Evolutionary conservation across 2,329 filamentous ascomycete species (phyloP), one percentile per base, ranked within the genome.

Genomic region (Pestalotiopsis sp.): DNA sequence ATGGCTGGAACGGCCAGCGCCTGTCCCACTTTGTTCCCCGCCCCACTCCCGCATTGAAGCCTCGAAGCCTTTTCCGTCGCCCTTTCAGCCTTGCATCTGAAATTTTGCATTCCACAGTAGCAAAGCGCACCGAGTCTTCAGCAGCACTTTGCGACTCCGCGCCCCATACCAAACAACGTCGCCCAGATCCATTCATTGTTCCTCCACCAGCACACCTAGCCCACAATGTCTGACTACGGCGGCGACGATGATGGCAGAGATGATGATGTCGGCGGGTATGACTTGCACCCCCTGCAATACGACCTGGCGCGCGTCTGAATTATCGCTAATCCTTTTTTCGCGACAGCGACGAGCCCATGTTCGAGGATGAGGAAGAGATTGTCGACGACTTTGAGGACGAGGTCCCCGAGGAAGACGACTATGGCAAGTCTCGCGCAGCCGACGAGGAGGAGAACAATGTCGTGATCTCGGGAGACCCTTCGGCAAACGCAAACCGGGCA

Each of bases 301-400:
- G 13, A 20, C n/a, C 57, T 52, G 62, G 71, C 69, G 65, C 71
- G 68, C 63, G 69, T 58, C 66, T 71, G 66, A 72, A 73, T 69
- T 70, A 70, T 69, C 58, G 68, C 64, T 71, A 68, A 48, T 70
- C 71, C 71, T 70, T 74, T 70, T 74, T 9, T 83, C 85, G 71
- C 61, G 71, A 74, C 75, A 91, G 89, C 73, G 90, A 91, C 76
- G 88, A 91, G 81, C 88, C 91, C 75, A 87, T 89, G 75, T 92
- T 89, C 82, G 90, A 94, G 71, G 91, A 94, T 69, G 89, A 91
- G 66, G 88, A 90, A 68, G 84, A 85, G 72, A 82, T 84, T 68
- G 85, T 89, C 68, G 85, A 88, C 62, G 87, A 88, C 69, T 77
- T 86, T 65, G 85, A 86, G 67, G 82, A 84, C 22, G 86, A 89